Base-by-base conservation (phyloP, 2,329 filamentous ascomycete species). In the Diaporthe sp. region DNA sequence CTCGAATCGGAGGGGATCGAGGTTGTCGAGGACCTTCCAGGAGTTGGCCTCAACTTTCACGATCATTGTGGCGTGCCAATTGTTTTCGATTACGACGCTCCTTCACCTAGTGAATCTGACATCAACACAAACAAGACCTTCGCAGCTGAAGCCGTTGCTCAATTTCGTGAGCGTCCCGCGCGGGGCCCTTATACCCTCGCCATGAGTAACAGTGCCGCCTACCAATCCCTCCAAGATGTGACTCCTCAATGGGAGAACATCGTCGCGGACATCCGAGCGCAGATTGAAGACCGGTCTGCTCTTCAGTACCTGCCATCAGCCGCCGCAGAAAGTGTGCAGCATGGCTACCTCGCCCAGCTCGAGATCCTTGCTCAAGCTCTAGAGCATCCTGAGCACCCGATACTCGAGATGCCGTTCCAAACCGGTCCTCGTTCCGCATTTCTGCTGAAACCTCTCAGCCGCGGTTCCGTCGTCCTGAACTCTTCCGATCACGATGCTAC, bases 41-140 rank as follows among this genome's bases (percentile, higher is more conserved):
- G 80, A 15, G 82, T 84, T n/a, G 82, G 82, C 42, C 77, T 78
- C 55, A 83, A 82, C 73, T 73, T 82, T 33, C 77, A 79, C 33
- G 79, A 81, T 61, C 75, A 77, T 28, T 77, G 60, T 47, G 60
- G 60, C 60, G 60, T 66, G 40, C 60, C 40, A 0, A 47, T 33
- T n/a, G 42, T 47, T 35, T 66, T 66, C 19, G 12, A 0, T 17
- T 47, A 47, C 7, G 60, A 66, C 2, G 0, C 19, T 35, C 60
- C 42, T 25, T 66, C 40, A 17, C 60, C 60, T 42, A 25, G 1
- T 17, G 19, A 33, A 9, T 66, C 60, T 66, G 60, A 66, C 3
- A 47, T 66, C 6, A 17, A 33, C 4, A 66, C 40, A n/a, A 66
- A 66, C 42, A n/a, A 35, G 28, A 66, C 60, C 60, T 50, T 66